Conservation (phyloP, 441 rosid species). For the Melastoma candidum region DNA sequence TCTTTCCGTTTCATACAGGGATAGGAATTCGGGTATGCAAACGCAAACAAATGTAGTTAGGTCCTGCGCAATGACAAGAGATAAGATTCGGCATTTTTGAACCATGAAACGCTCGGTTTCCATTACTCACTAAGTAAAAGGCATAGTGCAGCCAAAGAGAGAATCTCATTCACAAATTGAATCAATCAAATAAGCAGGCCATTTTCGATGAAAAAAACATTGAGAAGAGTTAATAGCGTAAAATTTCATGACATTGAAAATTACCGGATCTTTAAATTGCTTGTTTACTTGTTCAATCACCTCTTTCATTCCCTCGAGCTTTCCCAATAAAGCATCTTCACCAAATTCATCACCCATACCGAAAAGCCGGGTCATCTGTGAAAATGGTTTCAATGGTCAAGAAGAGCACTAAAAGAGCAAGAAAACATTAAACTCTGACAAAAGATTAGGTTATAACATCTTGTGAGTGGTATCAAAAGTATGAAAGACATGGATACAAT, state of each 20-base stretch:
- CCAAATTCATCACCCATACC: constrained; percentile 89
- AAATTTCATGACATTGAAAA: neutral
- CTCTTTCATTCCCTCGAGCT: constrained; percentile 97
- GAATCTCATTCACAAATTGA: too few species aligned
- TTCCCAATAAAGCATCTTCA: constrained; percentile 93
- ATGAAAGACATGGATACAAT: too few species aligned
- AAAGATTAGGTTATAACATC: too few species aligned
- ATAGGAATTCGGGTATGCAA: constrained; percentile 98
- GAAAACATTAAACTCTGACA: too few species aligned
- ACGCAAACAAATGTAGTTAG: constrained; percentile 93
- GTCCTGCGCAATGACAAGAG: constrained; percentile 40
- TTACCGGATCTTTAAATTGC: constrained; percentile 96
- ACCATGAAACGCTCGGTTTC: too few species aligned
- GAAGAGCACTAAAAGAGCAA: too few species aligned
- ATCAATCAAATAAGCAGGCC: too few species aligned
- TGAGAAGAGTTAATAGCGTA: neutral
- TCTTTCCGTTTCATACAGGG: constrained; percentile 96
- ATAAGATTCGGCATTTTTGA: constrained; percentile 1
- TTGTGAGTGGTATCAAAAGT: too few species aligned
- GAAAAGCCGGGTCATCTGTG: constrained; percentile 78
- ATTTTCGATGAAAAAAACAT: neutral
- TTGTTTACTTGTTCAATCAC: constrained; percentile 92
- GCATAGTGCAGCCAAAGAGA: too few species aligned
- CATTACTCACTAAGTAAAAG: too few species aligned
- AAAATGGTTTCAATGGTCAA: too few species aligned